These are phyloP conservation scores for Trypanosoma brucei DNA, from an alignment of 208 protist species.

Conservation along the genomic window DNA sequence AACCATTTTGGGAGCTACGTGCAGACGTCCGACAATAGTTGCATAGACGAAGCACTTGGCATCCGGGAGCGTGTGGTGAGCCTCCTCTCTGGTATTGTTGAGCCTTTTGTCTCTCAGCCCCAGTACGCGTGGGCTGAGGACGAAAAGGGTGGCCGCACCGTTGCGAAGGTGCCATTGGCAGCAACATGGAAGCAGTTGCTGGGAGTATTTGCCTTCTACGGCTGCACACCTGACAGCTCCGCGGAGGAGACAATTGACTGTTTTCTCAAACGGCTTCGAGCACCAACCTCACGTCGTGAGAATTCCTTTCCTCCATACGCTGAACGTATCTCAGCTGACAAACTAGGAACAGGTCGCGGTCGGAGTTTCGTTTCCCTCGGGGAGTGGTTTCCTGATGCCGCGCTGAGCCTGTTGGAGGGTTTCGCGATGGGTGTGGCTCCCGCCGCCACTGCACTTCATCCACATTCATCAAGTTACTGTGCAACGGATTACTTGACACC, in stretches of 20 bases:
- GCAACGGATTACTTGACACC: conserved; percentile 72
- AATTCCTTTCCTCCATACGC: conserved; percentile 77
- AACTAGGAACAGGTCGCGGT: conserved; percentile 43
- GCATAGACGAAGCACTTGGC: conserved; percentile 38
- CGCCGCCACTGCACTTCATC: conserved; percentile 56
- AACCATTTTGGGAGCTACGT: conserved; percentile 83
- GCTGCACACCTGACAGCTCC: conserved; percentile 68
- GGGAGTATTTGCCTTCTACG: conserved; percentile 85
- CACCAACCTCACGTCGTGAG: conserved; percentile 35
- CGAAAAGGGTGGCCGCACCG: conserved; percentile 3
- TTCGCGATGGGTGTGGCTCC: conserved; percentile 52
- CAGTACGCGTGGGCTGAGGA: conserved; percentile 34
- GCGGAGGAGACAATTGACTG: conserved; percentile 69
- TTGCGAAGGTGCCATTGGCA: conserved; percentile 31
- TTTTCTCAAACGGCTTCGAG: conserved; percentile 64
- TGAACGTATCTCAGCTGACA: conserved; percentile 31
- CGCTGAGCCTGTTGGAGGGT: conserved; percentile 72
- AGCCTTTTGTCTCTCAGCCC: conserved; percentile 70
- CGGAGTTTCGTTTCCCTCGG: conserved; percentile 58
- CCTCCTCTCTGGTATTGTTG: conserved; percentile 77
- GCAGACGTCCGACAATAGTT: conserved; percentile 37
- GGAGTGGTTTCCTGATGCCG: conserved; percentile 61
- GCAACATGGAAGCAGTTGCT: conserved; percentile 90
- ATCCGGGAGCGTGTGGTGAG: conserved; percentile 69
- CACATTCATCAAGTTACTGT: conserved; percentile 83